Conservation (phyloP, 139 green algal species). For the Volvox reticuliferus region DNA sequence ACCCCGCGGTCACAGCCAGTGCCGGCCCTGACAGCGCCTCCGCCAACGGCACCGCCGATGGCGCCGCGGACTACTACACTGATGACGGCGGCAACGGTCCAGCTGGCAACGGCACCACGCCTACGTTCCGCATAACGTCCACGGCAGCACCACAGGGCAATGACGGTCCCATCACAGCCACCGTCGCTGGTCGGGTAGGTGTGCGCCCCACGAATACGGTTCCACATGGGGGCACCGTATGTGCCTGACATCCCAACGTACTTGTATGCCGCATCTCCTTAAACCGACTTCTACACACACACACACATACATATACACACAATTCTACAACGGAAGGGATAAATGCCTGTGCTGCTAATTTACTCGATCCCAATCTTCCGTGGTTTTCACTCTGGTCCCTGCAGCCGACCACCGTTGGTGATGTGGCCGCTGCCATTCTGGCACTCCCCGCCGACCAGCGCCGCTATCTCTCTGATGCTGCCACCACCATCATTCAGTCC, state of each 20-base stretch:
- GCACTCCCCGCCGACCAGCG: slow-evolving; percentile 37
- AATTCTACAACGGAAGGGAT: too few species aligned
- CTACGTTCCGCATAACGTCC: slow-evolving; percentile 38
- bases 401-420: slow-evolving; percentile 22
- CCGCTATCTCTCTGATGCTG: neutral
- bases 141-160: slow-evolving; percentile 34
- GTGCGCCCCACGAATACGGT: too few species aligned
- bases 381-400: too few species aligned
- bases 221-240: too few species aligned
- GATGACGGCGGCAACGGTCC: neutral
- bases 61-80: neutral
- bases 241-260: too few species aligned
- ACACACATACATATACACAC: too few species aligned
- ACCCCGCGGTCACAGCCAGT: neutral
- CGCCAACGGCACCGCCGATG: neutral
- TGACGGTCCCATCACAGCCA: slow-evolving; percentile 39
- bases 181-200: neutral
- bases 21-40: neutral
- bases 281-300: too few species aligned
- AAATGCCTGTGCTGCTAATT: too few species aligned
- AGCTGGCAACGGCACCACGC: neutral
- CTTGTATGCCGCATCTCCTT: too few species aligned
- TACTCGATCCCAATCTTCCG: too few species aligned
- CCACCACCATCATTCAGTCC: slow-evolving; percentile 12
- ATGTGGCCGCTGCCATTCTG: slow-evolving; percentile 31